A percentile compares a stretch with the other conserved stretches of the same genome.
Evolutionary conservation across 2,329 filamentous ascomycete genomes (phyloP).

Genomic region (Diaporthe sp.): DNA sequence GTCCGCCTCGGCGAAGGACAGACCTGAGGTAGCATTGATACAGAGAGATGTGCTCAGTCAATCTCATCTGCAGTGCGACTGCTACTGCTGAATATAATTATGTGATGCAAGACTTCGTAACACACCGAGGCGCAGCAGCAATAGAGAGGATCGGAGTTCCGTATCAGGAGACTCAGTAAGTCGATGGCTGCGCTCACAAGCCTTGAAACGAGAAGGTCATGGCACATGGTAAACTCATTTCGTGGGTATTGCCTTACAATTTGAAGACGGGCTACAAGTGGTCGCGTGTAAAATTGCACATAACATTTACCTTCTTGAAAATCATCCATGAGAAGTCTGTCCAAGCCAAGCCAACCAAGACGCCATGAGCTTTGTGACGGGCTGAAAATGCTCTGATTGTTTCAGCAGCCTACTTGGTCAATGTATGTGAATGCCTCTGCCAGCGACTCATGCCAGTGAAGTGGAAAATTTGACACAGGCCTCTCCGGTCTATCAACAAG

Average conservation of each 20-base stretch:
- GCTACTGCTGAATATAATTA: background rate
- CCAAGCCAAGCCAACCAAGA: background rate
- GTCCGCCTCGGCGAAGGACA: fast-evolving
- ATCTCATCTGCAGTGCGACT: background rate
- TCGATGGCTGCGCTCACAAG: background rate
- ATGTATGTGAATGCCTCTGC: no score
- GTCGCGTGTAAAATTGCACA: background rate
- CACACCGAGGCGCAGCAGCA: background rate
- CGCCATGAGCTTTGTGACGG: background rate
- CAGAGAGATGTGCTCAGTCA: background rate
- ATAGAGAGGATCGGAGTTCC: no score
- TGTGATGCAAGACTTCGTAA: background rate
- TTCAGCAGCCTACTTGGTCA: background rate
- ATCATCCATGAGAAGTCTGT: background rate
- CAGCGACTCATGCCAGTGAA: background rate
- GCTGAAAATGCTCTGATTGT: background rate
- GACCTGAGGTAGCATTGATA: background rate
- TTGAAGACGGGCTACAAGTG: background rate
- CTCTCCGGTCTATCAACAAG: background rate
- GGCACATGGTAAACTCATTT: background rate
- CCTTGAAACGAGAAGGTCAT: background rate
- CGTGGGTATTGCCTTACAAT: background rate
- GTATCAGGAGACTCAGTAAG: background rate
- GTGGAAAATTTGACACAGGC: background rate
- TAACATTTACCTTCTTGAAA: background rate